Base-by-base conservation (phyloP, 345 rosid genomes). In the Chamaenerion angustifolium region DNA sequence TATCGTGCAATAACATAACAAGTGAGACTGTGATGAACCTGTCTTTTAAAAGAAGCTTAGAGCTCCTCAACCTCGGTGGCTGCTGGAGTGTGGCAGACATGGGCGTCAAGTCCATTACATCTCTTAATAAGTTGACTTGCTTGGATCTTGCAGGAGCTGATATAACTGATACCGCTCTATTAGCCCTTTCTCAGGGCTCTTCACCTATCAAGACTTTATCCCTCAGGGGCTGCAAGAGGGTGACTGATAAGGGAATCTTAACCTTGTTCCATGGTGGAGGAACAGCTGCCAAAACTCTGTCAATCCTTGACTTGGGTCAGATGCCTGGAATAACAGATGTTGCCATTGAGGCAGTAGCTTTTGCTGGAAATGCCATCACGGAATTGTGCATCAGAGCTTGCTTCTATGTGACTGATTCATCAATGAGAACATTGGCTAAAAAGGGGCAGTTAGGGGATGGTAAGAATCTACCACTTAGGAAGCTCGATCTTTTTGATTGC, bases 1-100 rank as follows among this genome's bases (percentile, higher is more conserved):
- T 68, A 19, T 73, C 74, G 2, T 80, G 87, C 58, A 66, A 63
- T 51, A 74, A 75, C 43, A 71, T 83, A 71, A 83, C 82, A 10
- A 71, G 93, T 14, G 93, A 80, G 70, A 64, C 87, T n/a, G 82
- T 80, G 60, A 80, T 70, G 74, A 75, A 70, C 59, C 56, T 83
- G 45, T 69, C 69, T 7, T 51, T 58, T 44, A 75, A 68, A 61
- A 64, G 61, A 48, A 74, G 63, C 60, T 59, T 83, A 56, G 82
- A 76, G 75, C 51, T 77, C 56, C 80, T 83, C 51, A 80, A 83
- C 63, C 69, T 80, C 19, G 58, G 72, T 15, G 75, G 85, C 52
- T 80, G 85, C 76, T 71, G 67, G 73, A 80, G 93, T 51, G 55
- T 83, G 41, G 66, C 82, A 12, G 79, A 83, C 71, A 61, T 72